Evolutionary conservation across 331 rosid genomes (phyloP), one percentile per base, ranked within the genome.

Genomic region (Malus hybrid): DNA sequence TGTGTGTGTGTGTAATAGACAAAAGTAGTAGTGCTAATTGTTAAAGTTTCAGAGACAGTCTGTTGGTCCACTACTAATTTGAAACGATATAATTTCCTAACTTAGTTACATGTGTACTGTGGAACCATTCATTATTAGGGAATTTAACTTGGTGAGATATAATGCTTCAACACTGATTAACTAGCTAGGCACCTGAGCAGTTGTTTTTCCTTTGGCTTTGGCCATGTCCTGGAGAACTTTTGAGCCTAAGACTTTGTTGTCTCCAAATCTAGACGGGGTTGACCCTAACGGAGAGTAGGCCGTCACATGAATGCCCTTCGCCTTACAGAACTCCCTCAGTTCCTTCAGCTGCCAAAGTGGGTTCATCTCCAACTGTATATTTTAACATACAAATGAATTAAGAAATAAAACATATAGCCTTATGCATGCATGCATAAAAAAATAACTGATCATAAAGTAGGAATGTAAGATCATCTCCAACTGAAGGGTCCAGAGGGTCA

Each of bases 271-370:
- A 8, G 80, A 54, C 22, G 73, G 60, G 14, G 39, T 12, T 1
- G 80, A 71, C 8, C 80, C 83, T 52, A 80, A 56, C 6, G 80
- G 77, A 62, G 83, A 80, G 69, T 75, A 80, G 20, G 83, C 83
- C 29, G 83, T 80, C 18, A 75, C 33, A 46, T 61, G 73, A 55
- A 80, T 63, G 2, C 83, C 83, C 68, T 75, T 80, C 4, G 69
- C 73, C 62, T 52, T 28, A 6, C 84, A 80, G 54, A 63, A 76
- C 33, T 75, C 65, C 36, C 80, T 70, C 59, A 78, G 6, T 19
- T 73, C 46, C 69, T 42, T 73, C 46, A 73, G 46, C 31, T 73
- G 77, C 77, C 77, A 73, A 28, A 42, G 69, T 10, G 77, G 69
- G 59, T 44, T 73, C 77, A 73, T 73, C 69, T 73, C 77, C 77